A percentile compares a stretch with the other conserved stretches of the same genome.
Evolutionary conservation across 257 asterid species (phyloP).

Genomic region (Coffea eugenioides): DNA sequence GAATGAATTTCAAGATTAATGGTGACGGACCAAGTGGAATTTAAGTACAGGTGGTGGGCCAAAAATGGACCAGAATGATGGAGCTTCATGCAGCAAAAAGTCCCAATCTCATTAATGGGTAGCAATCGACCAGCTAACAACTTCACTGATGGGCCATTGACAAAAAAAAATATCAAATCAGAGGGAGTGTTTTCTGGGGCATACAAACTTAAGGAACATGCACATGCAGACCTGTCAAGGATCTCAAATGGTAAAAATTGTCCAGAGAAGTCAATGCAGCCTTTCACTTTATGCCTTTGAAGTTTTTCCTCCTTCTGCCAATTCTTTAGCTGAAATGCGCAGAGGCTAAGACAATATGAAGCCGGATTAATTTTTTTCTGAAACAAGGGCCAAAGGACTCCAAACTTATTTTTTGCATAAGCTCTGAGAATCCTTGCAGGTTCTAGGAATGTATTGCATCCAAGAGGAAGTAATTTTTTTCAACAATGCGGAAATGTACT

Average conservation of each 20-base stretch:
- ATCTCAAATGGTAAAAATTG: neutral
- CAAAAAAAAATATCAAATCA: slow-evolving; percentile 11
- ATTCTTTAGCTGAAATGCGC: neutral
- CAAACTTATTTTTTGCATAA: neutral
- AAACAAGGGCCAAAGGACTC: neutral
- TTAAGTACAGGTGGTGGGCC: slow-evolving; percentile 20
- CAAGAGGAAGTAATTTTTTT: neutral
- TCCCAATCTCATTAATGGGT: slow-evolving; percentile 14
- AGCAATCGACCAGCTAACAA: slow-evolving; percentile 20
- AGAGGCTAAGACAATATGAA: neutral
- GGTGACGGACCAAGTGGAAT: slow-evolving; percentile 12
- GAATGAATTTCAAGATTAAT: slow-evolving; percentile 9
- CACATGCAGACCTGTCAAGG: slow-evolving; percentile 17
- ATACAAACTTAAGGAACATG: slow-evolving; percentile 16
- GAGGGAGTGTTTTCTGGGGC: slow-evolving; percentile 6
- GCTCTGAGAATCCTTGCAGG: too few relatives aligned
- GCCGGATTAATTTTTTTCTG: neutral
- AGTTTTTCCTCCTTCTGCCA: neutral
- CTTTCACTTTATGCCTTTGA: neutral
- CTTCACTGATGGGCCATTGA: slow-evolving; percentile 15
- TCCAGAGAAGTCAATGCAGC: neutral
- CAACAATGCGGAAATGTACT: neutral
- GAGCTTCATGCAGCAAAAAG: slow-evolving; percentile 3
- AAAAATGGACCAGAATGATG: slow-evolving; percentile 5
- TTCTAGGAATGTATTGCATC: neutral